Evolutionary conservation across 441 rosid genomes (phyloP).

Genomic region (Croton laevigatus): DNA sequence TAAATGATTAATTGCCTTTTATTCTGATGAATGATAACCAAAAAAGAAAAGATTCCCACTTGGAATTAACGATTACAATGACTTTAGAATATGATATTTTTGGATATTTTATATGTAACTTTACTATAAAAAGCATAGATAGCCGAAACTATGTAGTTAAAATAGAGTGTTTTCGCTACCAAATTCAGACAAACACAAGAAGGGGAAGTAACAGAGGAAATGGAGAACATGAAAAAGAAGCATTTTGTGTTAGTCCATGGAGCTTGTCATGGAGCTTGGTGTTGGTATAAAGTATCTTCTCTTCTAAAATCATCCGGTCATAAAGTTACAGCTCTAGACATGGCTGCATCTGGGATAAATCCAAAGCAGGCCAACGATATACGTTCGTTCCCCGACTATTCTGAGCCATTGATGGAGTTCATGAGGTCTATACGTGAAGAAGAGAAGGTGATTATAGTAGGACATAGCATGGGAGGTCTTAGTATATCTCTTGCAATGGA

Average conservation of each 20-base stretch:
- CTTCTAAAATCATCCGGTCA: constrained; percentile 25
- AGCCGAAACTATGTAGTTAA: too few relatives aligned
- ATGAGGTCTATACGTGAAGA: constrained; percentile 23
- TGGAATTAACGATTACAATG: too few relatives aligned
- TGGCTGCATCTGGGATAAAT: constrained; percentile 39
- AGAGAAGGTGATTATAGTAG: constrained; percentile 34
- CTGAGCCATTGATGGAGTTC: constrained; percentile 31
- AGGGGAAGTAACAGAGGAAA: too few relatives aligned
- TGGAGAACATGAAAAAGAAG: neutral
- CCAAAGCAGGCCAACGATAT: constrained; percentile 33
- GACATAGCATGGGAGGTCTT: constrained; percentile 29
- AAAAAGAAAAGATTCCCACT: too few relatives aligned
- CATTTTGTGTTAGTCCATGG: constrained; percentile 7
- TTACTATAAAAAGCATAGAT: too few relatives aligned
- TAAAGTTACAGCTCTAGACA: constrained; percentile 33
- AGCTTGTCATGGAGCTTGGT: constrained; percentile 12
- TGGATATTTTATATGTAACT: too few relatives aligned
- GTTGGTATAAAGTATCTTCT: constrained; percentile 3
- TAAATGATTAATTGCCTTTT: too few relatives aligned
- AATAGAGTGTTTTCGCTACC: too few relatives aligned
- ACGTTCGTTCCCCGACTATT: constrained; percentile 21
- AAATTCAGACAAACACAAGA: too few relatives aligned
- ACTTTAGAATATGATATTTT: too few relatives aligned
- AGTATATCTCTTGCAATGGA: constrained; percentile 31
- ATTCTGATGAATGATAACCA: too few relatives aligned